Conservation (phyloP, 2,329 filamentous ascomycete genomes). For the Xylariaceae sp. region DNA sequence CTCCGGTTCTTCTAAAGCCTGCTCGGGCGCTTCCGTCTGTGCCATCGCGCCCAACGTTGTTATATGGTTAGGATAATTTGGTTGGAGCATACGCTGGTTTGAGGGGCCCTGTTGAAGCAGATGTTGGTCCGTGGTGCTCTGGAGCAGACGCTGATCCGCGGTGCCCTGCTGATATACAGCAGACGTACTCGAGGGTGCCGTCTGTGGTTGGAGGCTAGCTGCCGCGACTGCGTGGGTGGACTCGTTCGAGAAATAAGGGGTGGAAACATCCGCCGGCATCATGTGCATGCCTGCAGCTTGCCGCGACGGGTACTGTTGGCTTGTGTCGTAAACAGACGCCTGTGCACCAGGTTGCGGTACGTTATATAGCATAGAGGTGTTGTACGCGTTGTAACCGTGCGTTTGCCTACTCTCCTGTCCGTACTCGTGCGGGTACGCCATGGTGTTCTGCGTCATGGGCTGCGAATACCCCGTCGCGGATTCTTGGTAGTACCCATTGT, state of each 20-base stretch:
- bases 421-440: conserved; percentile 58
- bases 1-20: conserved; percentile 53
- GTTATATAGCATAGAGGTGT: conserved; percentile 71
- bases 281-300: conserved; percentile 75
- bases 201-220: conserved; percentile 46
- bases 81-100: conserved; percentile 49
- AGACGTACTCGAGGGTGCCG: conserved; percentile 45
- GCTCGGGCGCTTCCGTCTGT: conserved; percentile 40
- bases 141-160: conserved; percentile 48
- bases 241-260: conserved; percentile 71
- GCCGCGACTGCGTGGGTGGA: conserved; percentile 57
- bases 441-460: conserved; percentile 50
- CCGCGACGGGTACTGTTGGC: conserved; percentile 68
- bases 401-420: conserved; percentile 54
- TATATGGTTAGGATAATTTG: conserved; percentile 46
- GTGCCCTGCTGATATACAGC: conserved; percentile 63
- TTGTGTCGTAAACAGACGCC: conserved; percentile 67
- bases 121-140: conserved; percentile 34
- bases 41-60: conserved; percentile 43
- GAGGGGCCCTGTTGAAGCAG: conserved; percentile 56
- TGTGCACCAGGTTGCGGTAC: conserved; percentile 59
- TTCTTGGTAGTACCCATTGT: conserved; percentile 56
- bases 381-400: conserved; percentile 54
- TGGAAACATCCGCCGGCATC: conserved; percentile 58
- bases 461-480: conserved; percentile 46